Evolutionary conservation across 2,329 filamentous ascomycete genomes (phyloP).

Genomic region (Tolypocladium ovalisporum): DNA sequence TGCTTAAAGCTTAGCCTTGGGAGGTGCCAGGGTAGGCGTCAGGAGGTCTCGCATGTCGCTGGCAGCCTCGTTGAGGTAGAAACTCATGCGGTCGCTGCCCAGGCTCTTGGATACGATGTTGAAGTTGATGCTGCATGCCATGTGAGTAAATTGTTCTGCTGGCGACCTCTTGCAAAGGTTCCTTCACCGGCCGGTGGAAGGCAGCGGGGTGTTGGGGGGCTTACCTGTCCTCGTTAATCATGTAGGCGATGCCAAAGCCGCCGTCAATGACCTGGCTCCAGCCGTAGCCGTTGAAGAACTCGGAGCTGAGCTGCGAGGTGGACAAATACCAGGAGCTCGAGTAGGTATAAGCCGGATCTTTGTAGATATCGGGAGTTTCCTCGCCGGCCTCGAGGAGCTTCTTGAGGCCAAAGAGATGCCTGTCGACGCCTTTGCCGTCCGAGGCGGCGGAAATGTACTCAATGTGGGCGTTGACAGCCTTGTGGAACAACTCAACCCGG

Average conservation of each 20-base stretch:
- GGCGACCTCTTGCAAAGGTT: background rate
- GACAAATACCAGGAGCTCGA: slow-evolving; percentile 83
- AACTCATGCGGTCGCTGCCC: slow-evolving; percentile 85
- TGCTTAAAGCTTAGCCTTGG: slow-evolving; percentile 76
- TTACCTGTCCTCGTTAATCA: slow-evolving; percentile 98
- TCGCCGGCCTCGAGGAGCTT: slow-evolving; percentile 74
- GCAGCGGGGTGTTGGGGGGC: background rate
- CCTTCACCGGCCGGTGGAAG: background rate
- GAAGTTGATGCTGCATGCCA: slow-evolving; percentile 68
- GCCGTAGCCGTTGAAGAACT: slow-evolving; percentile 98
- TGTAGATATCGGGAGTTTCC: slow-evolving; percentile 70
- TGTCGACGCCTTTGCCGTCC: slow-evolving; percentile 87
- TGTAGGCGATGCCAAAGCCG: slow-evolving; percentile 96
- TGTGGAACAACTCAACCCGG: slow-evolving; percentile 66
- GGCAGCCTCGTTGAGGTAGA: slow-evolving; percentile 90
- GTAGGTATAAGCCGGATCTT: slow-evolving; percentile 78
- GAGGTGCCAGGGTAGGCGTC: slow-evolving; percentile 63
- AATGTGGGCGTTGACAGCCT: slow-evolving; percentile 69
- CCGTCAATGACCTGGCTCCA: slow-evolving; percentile 97
- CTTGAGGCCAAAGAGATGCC: slow-evolving; percentile 96
- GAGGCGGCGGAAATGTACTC: slow-evolving; percentile 85
- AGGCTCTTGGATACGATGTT: slow-evolving; percentile 93
- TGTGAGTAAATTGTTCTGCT: background rate
- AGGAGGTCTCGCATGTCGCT: slow-evolving; percentile 81
- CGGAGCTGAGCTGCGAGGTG: slow-evolving; percentile 80